Conservation (phyloP, 1,284 basidiomycete genomes). For the Volvariella surrecta region DNA sequence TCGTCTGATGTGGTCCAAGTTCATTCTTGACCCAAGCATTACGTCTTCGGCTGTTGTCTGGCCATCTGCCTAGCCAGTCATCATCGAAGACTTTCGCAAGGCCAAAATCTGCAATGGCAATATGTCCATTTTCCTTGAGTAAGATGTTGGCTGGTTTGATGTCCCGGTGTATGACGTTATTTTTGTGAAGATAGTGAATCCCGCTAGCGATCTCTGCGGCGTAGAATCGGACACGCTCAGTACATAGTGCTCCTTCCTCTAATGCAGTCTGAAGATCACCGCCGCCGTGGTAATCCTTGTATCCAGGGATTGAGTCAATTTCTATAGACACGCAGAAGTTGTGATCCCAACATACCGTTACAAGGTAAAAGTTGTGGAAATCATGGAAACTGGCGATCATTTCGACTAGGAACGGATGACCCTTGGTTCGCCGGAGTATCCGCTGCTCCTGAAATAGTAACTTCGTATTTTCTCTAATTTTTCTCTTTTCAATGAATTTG, state of each 20-base stretch:
- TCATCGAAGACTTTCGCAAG: constrained; percentile 9
- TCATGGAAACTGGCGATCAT: constrained; percentile 12
- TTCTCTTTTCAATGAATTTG: not conserved
- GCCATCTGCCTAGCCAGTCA: not conserved
- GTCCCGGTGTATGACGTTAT: constrained; percentile 15
- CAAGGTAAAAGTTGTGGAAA: constrained; percentile 10
- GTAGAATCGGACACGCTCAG: constrained; percentile 9
- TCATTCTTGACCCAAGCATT: not conserved
- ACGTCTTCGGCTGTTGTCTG: constrained; percentile 1
- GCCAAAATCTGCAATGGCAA: constrained; percentile 16
- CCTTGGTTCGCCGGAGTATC: constrained; percentile 7
- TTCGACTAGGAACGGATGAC: constrained; percentile 9
- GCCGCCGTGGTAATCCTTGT: constrained; percentile 9
- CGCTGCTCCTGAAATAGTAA: constrained; percentile 10
- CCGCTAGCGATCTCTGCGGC: constrained; percentile 11
- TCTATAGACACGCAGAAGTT: not conserved
- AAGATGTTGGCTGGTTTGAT: constrained; percentile 16
- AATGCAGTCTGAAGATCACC: constrained; percentile 9
- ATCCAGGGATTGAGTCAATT: not conserved
- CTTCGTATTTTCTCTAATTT: not conserved
- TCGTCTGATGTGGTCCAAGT: constrained; percentile 2
- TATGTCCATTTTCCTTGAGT: constrained; percentile 12
- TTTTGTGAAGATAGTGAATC: constrained; percentile 11
- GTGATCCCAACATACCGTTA: constrained; percentile 9
- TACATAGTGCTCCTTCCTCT: constrained; percentile 2